Percentiles rank a stretch among this genome's conserved stretches.
Conservation (phyloP, 805 yeast species). For the Saturnispora gosingensis region DNA sequence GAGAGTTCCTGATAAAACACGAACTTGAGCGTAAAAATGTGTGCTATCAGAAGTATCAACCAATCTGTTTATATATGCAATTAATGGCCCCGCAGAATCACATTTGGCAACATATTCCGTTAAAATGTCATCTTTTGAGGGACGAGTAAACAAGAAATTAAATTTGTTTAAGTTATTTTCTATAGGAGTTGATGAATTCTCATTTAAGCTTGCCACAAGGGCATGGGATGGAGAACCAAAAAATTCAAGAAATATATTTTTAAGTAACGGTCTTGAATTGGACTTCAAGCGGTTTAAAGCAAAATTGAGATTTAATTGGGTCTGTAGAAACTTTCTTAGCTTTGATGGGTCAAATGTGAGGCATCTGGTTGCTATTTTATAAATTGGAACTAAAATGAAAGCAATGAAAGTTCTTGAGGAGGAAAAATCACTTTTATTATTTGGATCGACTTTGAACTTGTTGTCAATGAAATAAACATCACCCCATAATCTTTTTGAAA, state of each 20-base stretch:
- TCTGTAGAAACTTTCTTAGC: conserved; percentile 36
- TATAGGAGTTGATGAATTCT: conserved; percentile 29
- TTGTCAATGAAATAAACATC: conserved; percentile 46
- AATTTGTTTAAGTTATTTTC: conserved; percentile 24
- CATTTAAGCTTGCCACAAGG: conserved; percentile 41
- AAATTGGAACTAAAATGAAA: conserved; percentile 70
- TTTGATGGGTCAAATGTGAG: conserved; percentile 42
- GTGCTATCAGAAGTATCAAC: conserved; percentile 45
- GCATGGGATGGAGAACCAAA: conserved; percentile 43
- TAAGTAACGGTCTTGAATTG: conserved; percentile 54
- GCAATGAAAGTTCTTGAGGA: conserved; percentile 41
- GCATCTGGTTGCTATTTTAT: conserved; percentile 58
- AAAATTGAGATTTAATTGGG: conserved; percentile 35
- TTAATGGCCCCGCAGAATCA: conserved; percentile 33
- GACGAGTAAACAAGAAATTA: conserved; percentile 17
- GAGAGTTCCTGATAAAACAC: conserved; percentile 56
- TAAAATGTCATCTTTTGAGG: conserved; percentile 10
- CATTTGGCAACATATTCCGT: conserved; percentile 22
- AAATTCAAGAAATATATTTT: conserved; percentile 41
- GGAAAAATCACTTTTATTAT: conserved; percentile 18
- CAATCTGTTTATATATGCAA: conserved; percentile 51
- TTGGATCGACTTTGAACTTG: conserved; percentile 34
- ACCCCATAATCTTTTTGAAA: conserved; percentile 69
- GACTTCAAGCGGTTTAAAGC: conserved; percentile 34
- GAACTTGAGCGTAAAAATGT: conserved; percentile 46